Conservation (phyloP, 2,329 filamentous ascomycete species). For the Dactylellina cionopaga region DNA sequence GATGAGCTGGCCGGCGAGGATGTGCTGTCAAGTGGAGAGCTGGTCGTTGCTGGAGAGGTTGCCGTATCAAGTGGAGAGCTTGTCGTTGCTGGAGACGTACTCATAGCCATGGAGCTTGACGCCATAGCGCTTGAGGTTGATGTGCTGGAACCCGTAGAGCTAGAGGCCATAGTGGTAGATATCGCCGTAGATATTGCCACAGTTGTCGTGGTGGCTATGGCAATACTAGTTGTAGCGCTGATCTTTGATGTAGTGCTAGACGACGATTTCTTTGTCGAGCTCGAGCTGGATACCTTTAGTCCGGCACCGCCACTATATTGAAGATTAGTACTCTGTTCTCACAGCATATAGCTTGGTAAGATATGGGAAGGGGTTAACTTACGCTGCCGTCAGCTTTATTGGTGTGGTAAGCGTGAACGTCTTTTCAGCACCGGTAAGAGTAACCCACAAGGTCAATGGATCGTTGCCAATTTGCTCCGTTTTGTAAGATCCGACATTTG, state of each 20-base stretch:
- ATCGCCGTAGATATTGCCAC: slow-evolving; percentile 5
- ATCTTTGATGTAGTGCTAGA: background rate
- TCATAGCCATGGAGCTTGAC: background rate
- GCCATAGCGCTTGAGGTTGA: slow-evolving; percentile 3
- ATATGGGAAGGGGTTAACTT: background rate
- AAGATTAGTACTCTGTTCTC: background rate
- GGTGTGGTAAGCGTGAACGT: slow-evolving; percentile 29
- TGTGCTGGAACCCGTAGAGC: no score
- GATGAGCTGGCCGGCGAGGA: background rate
- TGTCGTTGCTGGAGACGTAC: slow-evolving; percentile 4
- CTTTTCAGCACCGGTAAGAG: slow-evolving; percentile 22
- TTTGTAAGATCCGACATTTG: slow-evolving; percentile 35
- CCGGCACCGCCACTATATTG: slow-evolving; percentile 23
- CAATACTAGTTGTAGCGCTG: background rate
- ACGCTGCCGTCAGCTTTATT: slow-evolving; percentile 38
- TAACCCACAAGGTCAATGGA: slow-evolving; percentile 37
- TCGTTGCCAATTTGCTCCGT: slow-evolving; percentile 35
- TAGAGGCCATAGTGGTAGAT: background rate
- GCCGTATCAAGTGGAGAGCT: background rate
- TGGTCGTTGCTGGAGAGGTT: slow-evolving; percentile 2
- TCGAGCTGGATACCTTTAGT: slow-evolving; percentile 19
- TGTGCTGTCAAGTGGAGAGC: slow-evolving; percentile 2
- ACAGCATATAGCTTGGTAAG: background rate
- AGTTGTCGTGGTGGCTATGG: background rate
- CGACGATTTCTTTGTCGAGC: slow-evolving; percentile 16